A percentile compares a stretch with the other conserved stretches of the same genome.
Evolutionary conservation across 129 eudicot species (phyloP).

Genomic region (Glebionis coronaria): DNA sequence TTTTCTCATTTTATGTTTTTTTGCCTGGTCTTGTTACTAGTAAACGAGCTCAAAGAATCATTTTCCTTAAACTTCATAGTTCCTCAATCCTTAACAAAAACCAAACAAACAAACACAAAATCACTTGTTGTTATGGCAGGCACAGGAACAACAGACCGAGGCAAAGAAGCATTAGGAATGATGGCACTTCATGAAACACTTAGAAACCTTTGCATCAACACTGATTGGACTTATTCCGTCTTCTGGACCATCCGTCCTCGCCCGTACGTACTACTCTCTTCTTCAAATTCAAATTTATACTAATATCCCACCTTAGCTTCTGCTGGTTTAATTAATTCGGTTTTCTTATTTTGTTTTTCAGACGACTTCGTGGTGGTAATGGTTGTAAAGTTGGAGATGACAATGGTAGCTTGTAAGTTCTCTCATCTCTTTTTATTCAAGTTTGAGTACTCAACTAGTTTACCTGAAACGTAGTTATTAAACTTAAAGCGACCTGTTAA

Average conservation of each 20-base stretch:
- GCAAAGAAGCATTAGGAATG: slow-evolving; percentile 96
- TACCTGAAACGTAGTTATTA: no score
- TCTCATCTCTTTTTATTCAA: no score
- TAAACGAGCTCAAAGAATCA: background rate
- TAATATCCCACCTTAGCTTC: background rate
- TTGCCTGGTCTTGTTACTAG: slow-evolving; percentile 7
- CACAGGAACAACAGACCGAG: slow-evolving; percentile 70
- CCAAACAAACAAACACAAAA: no score
- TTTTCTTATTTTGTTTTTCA: slow-evolving; percentile 31
- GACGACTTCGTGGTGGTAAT: slow-evolving; percentile 93
- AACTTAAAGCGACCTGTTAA: no score
- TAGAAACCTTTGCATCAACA: slow-evolving; percentile 74
- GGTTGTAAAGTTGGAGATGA: slow-evolving; percentile 97
- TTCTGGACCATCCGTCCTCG: slow-evolving; percentile 99
- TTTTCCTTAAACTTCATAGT: slow-evolving; percentile 1
- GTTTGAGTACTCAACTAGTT: no score
- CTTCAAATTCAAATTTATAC: background rate
- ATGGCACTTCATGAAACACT: slow-evolving; percentile 96
- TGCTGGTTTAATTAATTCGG: slow-evolving; percentile 2
- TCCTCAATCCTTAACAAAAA: slow-evolving; percentile 3
- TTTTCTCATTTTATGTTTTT: slow-evolving; percentile 8
- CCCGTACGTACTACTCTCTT: slow-evolving; percentile 59
- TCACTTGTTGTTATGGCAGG: slow-evolving; percentile 49
- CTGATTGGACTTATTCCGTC: slow-evolving; percentile 96
- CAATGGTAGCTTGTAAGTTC: slow-evolving; percentile 95